Evolutionary conservation across 2,329 filamentous ascomycete species (phyloP).

Genomic region (Colletotrichum abscissum): DNA sequence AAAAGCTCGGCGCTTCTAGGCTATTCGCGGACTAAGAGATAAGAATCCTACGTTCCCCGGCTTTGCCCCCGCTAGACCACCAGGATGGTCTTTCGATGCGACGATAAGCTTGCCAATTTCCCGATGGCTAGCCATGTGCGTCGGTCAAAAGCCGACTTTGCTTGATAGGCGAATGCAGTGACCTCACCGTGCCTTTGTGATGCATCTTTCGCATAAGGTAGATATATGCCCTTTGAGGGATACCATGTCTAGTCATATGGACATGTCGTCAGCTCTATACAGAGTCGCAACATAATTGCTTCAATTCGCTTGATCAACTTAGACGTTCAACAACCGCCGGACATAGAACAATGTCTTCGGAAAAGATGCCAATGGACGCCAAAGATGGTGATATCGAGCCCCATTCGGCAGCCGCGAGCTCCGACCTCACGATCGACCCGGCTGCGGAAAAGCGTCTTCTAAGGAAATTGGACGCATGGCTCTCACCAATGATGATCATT

Average conservation of each 20-base stretch:
- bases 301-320: not conserved
- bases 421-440: constrained; percentile 13
- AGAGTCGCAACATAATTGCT: not conserved
- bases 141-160: constrained; percentile 15
- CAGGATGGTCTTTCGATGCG: constrained; percentile 19
- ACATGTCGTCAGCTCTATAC: not conserved
- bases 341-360: not conserved
- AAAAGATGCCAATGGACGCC: constrained; percentile 23
- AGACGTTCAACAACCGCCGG: too few species aligned
- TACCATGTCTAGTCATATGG: not conserved
- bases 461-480: constrained; percentile 40
- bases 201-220: not conserved
- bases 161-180: constrained; percentile 31
- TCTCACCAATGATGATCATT: constrained; percentile 37
- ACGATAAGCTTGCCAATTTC: constrained; percentile 17
- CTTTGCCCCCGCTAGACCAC: constrained; percentile 20
- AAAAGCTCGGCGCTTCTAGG: not conserved
- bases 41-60: constrained; percentile 22
- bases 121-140: constrained; percentile 9
- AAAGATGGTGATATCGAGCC: constrained; percentile 23
- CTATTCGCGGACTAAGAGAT: constrained; percentile 8
- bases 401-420: not conserved
- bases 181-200: constrained; percentile 14
- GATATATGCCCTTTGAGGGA: constrained; percentile 20
- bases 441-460: constrained; percentile 35